Conservation (phyloP, 148 eudicot species). For the Persicaria tinctoria region DNA sequence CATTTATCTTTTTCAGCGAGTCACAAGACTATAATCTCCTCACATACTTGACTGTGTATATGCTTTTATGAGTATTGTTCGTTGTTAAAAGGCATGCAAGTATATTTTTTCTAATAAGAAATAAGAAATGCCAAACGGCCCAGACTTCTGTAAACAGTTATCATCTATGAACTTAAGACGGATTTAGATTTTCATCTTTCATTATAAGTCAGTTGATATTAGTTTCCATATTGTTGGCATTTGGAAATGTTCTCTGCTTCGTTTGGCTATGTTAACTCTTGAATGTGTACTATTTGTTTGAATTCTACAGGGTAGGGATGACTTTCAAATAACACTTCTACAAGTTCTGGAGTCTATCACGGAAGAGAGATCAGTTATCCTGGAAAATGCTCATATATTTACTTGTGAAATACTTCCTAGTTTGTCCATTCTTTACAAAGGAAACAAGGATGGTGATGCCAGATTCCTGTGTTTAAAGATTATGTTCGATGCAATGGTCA, state of each 20-base stretch:
- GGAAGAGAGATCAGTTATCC: constrained; percentile 58
- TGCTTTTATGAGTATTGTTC: too few relatives aligned
- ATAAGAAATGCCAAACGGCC: too few relatives aligned
- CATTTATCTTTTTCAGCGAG: too few relatives aligned
- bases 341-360: constrained; percentile 67
- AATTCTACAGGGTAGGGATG: constrained; percentile 84
- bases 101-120: too few relatives aligned
- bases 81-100: too few relatives aligned
- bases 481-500: constrained; percentile 70
- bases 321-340: constrained; percentile 80
- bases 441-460: constrained; percentile 93
- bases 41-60: too few relatives aligned
- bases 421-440: constrained; percentile 75
- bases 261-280: background rate
- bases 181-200: too few relatives aligned
- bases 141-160: too few relatives aligned
- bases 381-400: constrained; percentile 37
- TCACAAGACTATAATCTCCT: too few relatives aligned
- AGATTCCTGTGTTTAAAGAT: constrained; percentile 89
- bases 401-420: constrained; percentile 71
- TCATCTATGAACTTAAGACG: too few relatives aligned
- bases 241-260: background rate
- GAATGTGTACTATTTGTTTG: background rate
- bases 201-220: background rate
- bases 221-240: background rate